phyloP scores from a whole-genome alignment of 2,329 filamentous ascomycete species.

The Pseudocercospora macadamiae region DNA sequence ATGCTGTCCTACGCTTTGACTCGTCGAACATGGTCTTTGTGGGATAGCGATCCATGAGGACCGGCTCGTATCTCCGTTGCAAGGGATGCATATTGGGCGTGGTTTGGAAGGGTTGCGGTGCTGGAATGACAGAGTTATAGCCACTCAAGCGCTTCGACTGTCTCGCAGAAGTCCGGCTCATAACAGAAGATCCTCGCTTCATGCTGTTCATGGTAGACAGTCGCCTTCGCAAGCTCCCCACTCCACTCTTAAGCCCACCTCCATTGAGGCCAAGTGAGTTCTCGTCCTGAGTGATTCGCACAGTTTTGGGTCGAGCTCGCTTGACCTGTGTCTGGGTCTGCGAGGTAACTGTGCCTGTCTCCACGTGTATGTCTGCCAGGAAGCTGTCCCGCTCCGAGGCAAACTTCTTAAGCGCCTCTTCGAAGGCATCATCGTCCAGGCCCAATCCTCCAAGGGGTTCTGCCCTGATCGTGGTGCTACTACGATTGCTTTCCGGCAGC shows the following conservation, averaged over 20 bases:
- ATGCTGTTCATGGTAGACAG: constrained; percentile 97
- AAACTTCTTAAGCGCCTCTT: constrained; percentile 90
- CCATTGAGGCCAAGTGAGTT: constrained; percentile 33
- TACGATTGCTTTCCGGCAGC: constrained; percentile 63
- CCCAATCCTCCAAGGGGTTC: constrained; percentile 44
- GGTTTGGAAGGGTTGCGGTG: constrained; percentile 84
- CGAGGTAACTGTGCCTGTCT: constrained; percentile 70
- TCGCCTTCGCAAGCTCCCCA: constrained; percentile 86
- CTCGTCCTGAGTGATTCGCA: constrained; percentile 78
- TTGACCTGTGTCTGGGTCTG: constrained; percentile 49
- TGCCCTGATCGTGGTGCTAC: constrained; percentile 64
- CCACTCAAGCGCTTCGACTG: constrained; percentile 90
- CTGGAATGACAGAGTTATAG: constrained; percentile 97
- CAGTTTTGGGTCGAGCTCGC: constrained; percentile 72
- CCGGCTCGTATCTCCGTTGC: constrained; percentile 90
- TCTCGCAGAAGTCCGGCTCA: constrained; percentile 69
- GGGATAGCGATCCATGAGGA: constrained; percentile 92
- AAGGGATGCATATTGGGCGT: constrained; percentile 95
- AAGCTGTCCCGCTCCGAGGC: constrained; percentile 94
- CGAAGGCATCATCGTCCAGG: constrained; percentile 73
- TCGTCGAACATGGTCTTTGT: constrained; percentile 82
- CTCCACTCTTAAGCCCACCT: constrained; percentile 60
- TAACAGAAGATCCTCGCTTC: constrained; percentile 79
- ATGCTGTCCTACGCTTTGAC: constrained; percentile 75
- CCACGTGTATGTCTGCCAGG: constrained; percentile 87